Evolutionary conservation across 352 stramenopile species (phyloP).

Genomic region (Globisporangium carolinianum): DNA sequence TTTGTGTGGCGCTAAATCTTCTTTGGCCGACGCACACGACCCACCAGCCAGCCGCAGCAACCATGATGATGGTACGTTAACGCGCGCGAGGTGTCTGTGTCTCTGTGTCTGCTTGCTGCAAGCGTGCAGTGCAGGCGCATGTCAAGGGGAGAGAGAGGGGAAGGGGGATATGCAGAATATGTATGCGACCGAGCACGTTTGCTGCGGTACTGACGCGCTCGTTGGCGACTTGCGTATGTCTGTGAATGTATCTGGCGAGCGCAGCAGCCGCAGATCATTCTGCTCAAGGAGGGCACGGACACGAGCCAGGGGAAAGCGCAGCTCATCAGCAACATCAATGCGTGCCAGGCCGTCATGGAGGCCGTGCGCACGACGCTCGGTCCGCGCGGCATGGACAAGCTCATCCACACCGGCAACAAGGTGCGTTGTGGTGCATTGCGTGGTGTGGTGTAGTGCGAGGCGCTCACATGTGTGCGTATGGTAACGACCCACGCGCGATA

Average conservation of each 20-base stretch:
- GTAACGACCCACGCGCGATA: slow-evolving; percentile 6
- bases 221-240: neutral
- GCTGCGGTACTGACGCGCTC: neutral
- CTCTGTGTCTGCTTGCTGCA: neutral
- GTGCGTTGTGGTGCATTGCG: slow-evolving; percentile 8
- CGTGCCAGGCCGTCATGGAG: slow-evolving; percentile 94
- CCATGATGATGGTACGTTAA: slow-evolving; percentile 45
- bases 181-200: neutral
- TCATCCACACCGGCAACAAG: slow-evolving; percentile 91
- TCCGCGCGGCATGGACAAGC: slow-evolving; percentile 98
- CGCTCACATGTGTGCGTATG: neutral
- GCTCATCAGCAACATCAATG: slow-evolving; percentile 91
- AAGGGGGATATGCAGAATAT: neutral
- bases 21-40: slow-evolving; percentile 1
- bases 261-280: slow-evolving; percentile 96
- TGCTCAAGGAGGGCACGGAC: slow-evolving; percentile 98
- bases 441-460: neutral
- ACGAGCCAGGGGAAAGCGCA: slow-evolving; percentile 96
- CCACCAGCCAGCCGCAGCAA: slow-evolving; percentile 11
- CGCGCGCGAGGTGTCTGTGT: neutral
- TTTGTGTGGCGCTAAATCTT: slow-evolving; percentile 9
- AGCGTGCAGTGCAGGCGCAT: too few species aligned
- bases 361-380: slow-evolving; percentile 96
- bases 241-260: neutral
- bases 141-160: too few species aligned